phyloP scores from a whole-genome alignment of 2,329 filamentous ascomycete genomes.

The Aspergillus texensis region DNA sequence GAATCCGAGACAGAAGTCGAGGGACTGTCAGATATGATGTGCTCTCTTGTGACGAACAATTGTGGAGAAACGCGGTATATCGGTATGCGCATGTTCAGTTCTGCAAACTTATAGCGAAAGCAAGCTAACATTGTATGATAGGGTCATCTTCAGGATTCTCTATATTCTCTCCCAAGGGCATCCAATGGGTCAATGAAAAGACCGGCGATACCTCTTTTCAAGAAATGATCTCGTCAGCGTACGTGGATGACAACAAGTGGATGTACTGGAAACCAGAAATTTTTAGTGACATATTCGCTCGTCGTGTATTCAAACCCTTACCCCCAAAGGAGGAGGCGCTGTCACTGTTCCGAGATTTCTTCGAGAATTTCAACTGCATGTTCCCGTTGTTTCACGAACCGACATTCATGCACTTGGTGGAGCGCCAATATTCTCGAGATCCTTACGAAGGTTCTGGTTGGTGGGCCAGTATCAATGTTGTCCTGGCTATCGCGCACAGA shows the following conservation, averaged over 20 bases:
- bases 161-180: conserved; percentile 97
- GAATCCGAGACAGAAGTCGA: conserved; percentile 73
- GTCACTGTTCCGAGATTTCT: conserved; percentile 88
- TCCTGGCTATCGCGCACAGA: conserved; percentile 88
- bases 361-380: conserved; percentile 99
- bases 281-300: conserved; percentile 87
- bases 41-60: conserved; percentile 92
- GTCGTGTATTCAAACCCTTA: conserved; percentile 78
- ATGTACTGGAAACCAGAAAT: conserved; percentile 98
- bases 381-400: conserved; percentile 97
- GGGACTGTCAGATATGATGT: conserved; percentile 96
- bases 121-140: conserved; percentile 40
- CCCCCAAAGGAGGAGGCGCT: conserved; percentile 85
- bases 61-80: conserved; percentile 95
- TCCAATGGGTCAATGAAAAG: conserved; percentile 97
- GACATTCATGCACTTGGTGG: conserved; percentile 96
- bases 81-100: conserved; percentile 57
- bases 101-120: background rate
- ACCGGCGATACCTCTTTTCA: conserved; percentile 96
- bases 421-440: conserved; percentile 88
- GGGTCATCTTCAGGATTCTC: conserved; percentile 97
- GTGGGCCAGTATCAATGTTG: conserved; percentile 97
- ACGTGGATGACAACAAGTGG: conserved; percentile 92
- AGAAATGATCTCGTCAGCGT: conserved; percentile 89
- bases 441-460: conserved; percentile 95